A percentile compares a stretch with the other conserved stretches of the same genome.
Conservation (phyloP, 192 early-diverging fungal species). For the Coemansia sp. region DNA sequence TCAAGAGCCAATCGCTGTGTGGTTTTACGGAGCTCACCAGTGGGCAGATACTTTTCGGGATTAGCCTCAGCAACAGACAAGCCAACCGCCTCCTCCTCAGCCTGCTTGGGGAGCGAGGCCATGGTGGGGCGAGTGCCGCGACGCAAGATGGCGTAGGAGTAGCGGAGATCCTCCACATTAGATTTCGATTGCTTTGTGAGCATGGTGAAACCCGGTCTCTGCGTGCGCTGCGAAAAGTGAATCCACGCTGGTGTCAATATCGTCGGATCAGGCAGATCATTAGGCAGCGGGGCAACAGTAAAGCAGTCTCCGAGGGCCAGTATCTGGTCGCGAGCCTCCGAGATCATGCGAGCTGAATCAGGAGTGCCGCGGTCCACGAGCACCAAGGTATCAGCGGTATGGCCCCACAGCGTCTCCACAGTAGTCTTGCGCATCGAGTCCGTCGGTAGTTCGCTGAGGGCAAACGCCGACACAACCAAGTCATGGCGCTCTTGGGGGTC, state of each 20-base stretch:
- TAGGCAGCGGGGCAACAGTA: slow-evolving; percentile 82
- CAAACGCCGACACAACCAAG: slow-evolving; percentile 73
- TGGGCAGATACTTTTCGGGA: slow-evolving; percentile 16
- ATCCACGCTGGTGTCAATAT: slow-evolving; percentile 64
- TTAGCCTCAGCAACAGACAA: background rate
- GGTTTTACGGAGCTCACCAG: slow-evolving; percentile 10
- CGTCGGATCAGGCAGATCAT: slow-evolving; percentile 72
- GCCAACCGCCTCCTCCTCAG: background rate
- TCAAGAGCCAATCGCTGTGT: slow-evolving; percentile 23
- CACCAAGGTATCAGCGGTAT: slow-evolving; percentile 74
- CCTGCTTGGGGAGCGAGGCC: background rate
- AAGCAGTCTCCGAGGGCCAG: slow-evolving; percentile 52
- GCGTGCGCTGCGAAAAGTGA: slow-evolving; percentile 78
- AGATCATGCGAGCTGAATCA: slow-evolving; percentile 63
- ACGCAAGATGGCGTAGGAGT: slow-evolving; percentile 75
- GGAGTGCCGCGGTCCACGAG: slow-evolving; percentile 83
- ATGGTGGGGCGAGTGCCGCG: slow-evolving; percentile 57
- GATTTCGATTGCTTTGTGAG: slow-evolving; percentile 63
- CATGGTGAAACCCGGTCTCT: slow-evolving; percentile 66
- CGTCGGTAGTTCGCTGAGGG: slow-evolving; percentile 70
- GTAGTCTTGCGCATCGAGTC: slow-evolving; percentile 62
- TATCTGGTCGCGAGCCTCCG: slow-evolving; percentile 65
- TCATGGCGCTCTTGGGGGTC: slow-evolving; percentile 46
- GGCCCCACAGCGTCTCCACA: slow-evolving; percentile 73
- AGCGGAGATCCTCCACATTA: slow-evolving; percentile 72